Percentiles rank a stretch among this genome's conserved stretches.
phyloP scores from a whole-genome alignment of 2,329 filamentous ascomycete species.

The Furcasterigmium sp. region DNA sequence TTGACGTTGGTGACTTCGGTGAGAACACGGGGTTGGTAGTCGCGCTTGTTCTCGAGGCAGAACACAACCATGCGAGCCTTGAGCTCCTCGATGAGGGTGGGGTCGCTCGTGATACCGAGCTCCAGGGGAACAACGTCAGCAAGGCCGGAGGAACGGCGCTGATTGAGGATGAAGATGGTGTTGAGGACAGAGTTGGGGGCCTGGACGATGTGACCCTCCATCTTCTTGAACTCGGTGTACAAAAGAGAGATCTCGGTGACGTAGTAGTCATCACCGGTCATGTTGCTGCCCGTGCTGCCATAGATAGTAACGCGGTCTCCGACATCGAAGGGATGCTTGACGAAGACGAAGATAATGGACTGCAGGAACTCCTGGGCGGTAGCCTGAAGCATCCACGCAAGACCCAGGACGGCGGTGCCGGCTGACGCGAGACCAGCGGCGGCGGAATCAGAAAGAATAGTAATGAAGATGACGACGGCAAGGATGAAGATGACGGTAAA shows the following conservation, averaged over 20 bases:
- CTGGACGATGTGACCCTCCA: conserved; percentile 94
- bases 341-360: conserved; percentile 90
- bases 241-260: conserved; percentile 90
- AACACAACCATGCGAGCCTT: conserved; percentile 78
- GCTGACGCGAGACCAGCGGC: conserved; percentile 85
- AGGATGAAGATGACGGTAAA: conserved; percentile 81
- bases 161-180: conserved; percentile 89
- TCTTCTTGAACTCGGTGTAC: conserved; percentile 98
- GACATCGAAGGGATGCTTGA: conserved; percentile 96
- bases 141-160: conserved; percentile 80
- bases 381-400: conserved; percentile 88
- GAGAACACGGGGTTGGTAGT: conserved; percentile 80
- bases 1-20: conserved; percentile 77
- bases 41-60: conserved; percentile 78
- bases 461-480: conserved; percentile 79
- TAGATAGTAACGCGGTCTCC: conserved; percentile 91
- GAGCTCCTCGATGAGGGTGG: conserved; percentile 77
- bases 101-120: conserved; percentile 83
- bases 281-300: conserved; percentile 74
- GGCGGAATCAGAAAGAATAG: conserved; percentile 85
- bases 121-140: conserved; percentile 80
- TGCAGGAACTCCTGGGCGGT: conserved; percentile 94
- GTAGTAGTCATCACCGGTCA: conserved; percentile 88
- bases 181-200: conserved; percentile 93
- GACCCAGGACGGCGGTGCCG: conserved; percentile 78